Percentiles rank a stretch among this genome's conserved stretches.
Conservation (phyloP, 1,284 basidiomycete species). For the Xerocomus minutiporus region DNA sequence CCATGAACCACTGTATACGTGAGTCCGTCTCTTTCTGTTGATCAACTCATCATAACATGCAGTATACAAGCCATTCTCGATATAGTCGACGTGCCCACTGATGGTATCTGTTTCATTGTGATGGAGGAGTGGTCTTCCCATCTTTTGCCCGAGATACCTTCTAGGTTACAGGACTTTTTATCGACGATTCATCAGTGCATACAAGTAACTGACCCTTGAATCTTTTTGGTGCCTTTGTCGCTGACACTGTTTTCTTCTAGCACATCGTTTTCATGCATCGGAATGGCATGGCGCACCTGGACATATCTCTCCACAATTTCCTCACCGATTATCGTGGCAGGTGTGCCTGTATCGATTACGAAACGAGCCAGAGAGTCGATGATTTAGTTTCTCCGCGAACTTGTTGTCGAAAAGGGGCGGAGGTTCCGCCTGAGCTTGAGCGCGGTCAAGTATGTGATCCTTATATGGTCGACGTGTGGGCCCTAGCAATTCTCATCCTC, state of each 20-base stretch:
- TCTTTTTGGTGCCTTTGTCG: not conserved
- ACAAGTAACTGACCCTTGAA: conserved; percentile 40
- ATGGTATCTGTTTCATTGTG: conserved; percentile 59
- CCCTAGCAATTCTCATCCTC: conserved; percentile 58
- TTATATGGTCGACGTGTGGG: conserved; percentile 70
- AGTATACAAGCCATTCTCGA: conserved; percentile 53
- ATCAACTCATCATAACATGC: conserved; percentile 3
- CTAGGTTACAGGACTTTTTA: conserved; percentile 51
- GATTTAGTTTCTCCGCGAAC: conserved; percentile 37
- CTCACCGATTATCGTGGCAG: conserved; percentile 58
- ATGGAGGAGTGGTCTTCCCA: conserved; percentile 77
- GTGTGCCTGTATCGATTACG: conserved; percentile 71
- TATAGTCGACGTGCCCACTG: conserved; percentile 50
- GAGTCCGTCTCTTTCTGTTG: conserved; percentile 24
- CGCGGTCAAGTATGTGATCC: conserved; percentile 48
- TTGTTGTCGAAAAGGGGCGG: conserved; percentile 48
- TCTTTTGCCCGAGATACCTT: conserved; percentile 48
- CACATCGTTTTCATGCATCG: conserved; percentile 67
- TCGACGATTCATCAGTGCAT: conserved; percentile 59
- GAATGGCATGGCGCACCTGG: conserved; percentile 61
- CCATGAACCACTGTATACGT: conserved; percentile 75
- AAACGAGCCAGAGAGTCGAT: conserved; percentile 55
- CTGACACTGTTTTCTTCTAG: conserved; percentile 33
- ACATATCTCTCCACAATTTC: conserved; percentile 65
- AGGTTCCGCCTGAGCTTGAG: conserved; percentile 67